Base-by-base conservation (phyloP, 148 eudicot species). In the Persicaria maculosa region DNA sequence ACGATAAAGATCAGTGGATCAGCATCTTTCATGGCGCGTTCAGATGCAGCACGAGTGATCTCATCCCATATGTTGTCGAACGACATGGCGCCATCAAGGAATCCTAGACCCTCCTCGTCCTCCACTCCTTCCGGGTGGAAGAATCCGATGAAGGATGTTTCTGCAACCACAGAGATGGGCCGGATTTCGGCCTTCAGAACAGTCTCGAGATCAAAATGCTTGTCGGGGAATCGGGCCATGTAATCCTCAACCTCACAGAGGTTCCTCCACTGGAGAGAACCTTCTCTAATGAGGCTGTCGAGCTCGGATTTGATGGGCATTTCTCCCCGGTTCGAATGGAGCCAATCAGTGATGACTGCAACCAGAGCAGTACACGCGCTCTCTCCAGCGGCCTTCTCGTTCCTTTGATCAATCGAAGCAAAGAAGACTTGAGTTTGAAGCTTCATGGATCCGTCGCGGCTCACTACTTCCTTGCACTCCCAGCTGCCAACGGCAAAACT, bases 31-130 rank as follows among this genome's bases (percentile, higher is more conserved):
- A 75, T 74, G 57, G n/a, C n/a, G 14, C 14, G n/a, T 52, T 52
- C 14, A 17, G 65, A 59, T 59, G 65, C 65, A n/a, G 17, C 9
- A 46, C 19, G 16, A 73, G 80, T 79, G 12, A 92, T 92, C 80
- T 92, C 97, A 22, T 84, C 91, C 97, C 97, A 92, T 57, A 92
- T 90, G 69, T 82, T 84, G 67, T 92, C 97, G 44, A 92, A 92
- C 0, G 97, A 90, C 95, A 90, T 88, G 61, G 95, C 88, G 9
- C 83, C 95, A 47, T 83, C 80, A 17, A 92, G 86, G 73, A 88
- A 92, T 43, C 85, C 84, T 6, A 92, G 86, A 6, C 73, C 54
- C 0, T 84, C 98, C 7, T 47, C 73, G 19, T 80, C 84, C 65
- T 83, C 86, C 54, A 82, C 71, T 40, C 92, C 92, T 74, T 92